Base-by-base conservation (phyloP, 345 rosid genomes). In the Eucalyptus globulus region DNA sequence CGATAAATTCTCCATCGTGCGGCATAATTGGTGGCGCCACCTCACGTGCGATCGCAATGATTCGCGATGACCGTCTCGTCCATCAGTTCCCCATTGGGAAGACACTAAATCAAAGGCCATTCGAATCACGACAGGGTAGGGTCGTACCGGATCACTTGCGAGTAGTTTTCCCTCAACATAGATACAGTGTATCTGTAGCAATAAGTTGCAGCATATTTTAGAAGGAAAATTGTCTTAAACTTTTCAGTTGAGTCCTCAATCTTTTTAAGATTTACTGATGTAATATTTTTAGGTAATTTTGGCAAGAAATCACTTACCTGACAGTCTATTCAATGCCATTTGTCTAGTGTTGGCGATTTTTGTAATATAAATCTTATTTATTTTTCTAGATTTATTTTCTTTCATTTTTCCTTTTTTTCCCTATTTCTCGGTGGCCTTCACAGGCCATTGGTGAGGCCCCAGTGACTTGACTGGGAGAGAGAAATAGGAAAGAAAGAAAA, bases 391-490 rank as follows among this genome's bases (percentile, higher is more conserved):
- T 60, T 60, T 26, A 0, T 26, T 49, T 9, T 3, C 3, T n/a
- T 62, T 4, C 17, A 4, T 62, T 14, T 26, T 11, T 6, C 3
- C 15, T 14, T 56, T 22, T 27, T 27, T 60, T 27, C 15, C 15
- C 4, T 27, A 27, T 60, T 12, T 27, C 31, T 6, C 0, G 0
- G 15, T 6, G 3, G 29, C 8, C 0, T 26, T 11, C 14, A 11
- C 3, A 1, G 0, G 4, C 69, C 69, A 27, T 27, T 60, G 67
- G 0, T 0, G 15, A 27, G 67, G 8, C 8, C 16, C 6, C 0
- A 1, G 14, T 5, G n/a, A 58, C 13, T 19, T 3, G 11, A 47
- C 14, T 13, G 4, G 7, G 3, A 3, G 0, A 58, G 65, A 58
- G 2, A 58, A 11, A 58, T 58, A 58, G n/a, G n/a, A 58, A 14